Evolutionary conservation across 164 flowering plant genomes (phyloP), one percentile per base, ranked within the genome.

Genomic region (Litsea cubeba): DNA sequence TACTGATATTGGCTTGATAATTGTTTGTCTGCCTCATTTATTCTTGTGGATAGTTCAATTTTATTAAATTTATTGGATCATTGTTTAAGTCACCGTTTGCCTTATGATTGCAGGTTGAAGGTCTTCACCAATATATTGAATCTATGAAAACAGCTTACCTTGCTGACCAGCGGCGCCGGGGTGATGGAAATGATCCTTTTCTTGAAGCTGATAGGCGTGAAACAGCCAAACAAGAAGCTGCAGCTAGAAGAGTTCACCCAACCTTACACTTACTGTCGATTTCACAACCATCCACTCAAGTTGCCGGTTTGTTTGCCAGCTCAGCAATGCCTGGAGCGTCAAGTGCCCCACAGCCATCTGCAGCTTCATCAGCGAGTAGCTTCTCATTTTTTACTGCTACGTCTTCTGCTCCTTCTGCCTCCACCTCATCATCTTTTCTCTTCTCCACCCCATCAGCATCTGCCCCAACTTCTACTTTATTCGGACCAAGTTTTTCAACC

Each of bases 101-200:
- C 67, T 14, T 54, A 26, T 71, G 72, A 62, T 40, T 73, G 72
- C 71, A 95, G 99, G 97, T 91, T 79, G 99, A 96, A 80, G 87
- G 88, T 79, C 94, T 92, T 83, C 99, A 94, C 79, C 97, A 96
- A 78, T 87, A 87, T 79, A 88, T 92, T 76, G 98, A 90, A 83
- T 94, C 99, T 12, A 92, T 94, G 98, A 92, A 85, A 85, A 73
- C 85, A n/a, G 95, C 97, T 35, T 96, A 96, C 81, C 94, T 96
- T 75, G 90, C 88, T 76, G 97, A 94, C 68, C 98, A 94, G 77
- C 95, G 97, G 15, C 95, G 87, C 14, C 81, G 88, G 50, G 98
- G 99, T 12, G 94, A 91, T 74, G 90, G 74, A 20, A 87, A 84
- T 72, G 89, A 96, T 83, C 99, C 99, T 11, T 96, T 96, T 85